Evolutionary conservation across 2,329 filamentous ascomycete genomes (phyloP), one percentile per base, ranked within the genome.

Genomic region (Hypoxylon sp.): DNA sequence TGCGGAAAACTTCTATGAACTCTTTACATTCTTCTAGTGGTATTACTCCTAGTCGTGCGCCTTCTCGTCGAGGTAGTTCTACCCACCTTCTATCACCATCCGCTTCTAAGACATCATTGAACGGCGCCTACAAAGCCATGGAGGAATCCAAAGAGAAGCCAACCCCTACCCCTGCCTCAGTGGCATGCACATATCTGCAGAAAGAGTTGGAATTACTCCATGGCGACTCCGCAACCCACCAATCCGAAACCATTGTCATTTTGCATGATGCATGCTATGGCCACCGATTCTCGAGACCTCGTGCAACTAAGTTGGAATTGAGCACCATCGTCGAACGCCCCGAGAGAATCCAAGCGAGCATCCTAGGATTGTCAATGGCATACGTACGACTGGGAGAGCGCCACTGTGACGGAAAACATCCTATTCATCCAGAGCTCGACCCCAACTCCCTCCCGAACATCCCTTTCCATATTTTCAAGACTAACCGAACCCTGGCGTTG

Each of bases 201-300:
- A 87, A 86, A 67, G 93, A 97, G 77, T 79, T 97, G 32, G 84
- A 87, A 15, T 79, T 85, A 6, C 90, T 93, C 74, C 86, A 90
- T 63, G 81, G 51, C 2, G 51, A 82, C 32, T 76, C 76, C 1
- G 78, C 81, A 10, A 78, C 80, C 2, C 79, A 80, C 7, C 76
- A 79, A 27, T 72, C 81, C 10, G 84, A 94, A 67, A 93, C 93
- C 0, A 81, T 97, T 3, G 94, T 98, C 51, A 87, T 99, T 31
- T 83, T 99, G 1, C 94, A 98, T 75, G 96, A 99, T 81, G 91
- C 92, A 58, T 97, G 95, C 80, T 99, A 98, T 78, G 94, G 95
- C 24, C 96, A 99, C 81, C 91, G 94, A 21, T 99, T 90, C 79
- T 93, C 94, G 10, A 88, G 96, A 48, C 93, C 93, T 3, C 91